Conservation (phyloP, 768 basidiomycete species). For the Bullera alba region DNA sequence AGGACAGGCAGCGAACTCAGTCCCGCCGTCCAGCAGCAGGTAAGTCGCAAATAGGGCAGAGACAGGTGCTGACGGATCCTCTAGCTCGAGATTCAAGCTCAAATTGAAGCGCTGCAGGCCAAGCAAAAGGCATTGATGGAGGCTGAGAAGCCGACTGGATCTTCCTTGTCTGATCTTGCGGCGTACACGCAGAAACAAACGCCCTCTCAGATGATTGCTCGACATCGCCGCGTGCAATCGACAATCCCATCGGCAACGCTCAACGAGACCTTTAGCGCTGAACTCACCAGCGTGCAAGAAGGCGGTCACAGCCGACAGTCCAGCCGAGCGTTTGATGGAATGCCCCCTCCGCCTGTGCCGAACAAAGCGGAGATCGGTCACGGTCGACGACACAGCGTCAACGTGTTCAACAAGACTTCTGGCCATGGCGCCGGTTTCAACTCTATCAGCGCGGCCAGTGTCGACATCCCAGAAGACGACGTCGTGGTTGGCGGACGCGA, state of each 20-base stretch:
- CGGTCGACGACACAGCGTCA: constrained; percentile 40
- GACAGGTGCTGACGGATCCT: constrained; percentile 4
- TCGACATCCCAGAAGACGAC: constrained; percentile 37
- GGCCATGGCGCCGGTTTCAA: constrained; percentile 65
- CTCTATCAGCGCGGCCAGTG: constrained; percentile 48
- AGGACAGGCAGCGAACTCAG: constrained; percentile 58
- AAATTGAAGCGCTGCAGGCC: constrained; percentile 46
- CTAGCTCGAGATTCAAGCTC: constrained; percentile 42
- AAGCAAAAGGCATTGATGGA: constrained; percentile 45
- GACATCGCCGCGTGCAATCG: constrained; percentile 37
- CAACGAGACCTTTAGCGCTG: not conserved
- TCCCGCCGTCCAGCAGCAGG: constrained; percentile 80
- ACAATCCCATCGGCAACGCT: constrained; percentile 18
- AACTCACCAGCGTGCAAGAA: constrained; percentile 8
- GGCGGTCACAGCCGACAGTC: constrained; percentile 11
- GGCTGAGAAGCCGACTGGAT: constrained; percentile 22
- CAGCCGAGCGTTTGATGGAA: constrained; percentile 18
- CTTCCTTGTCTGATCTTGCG: constrained; percentile 19
- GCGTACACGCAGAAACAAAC: constrained; percentile 13
- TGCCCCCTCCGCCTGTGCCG: constrained; percentile 41
- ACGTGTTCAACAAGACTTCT: constrained; percentile 38
- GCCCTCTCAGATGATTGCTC: constrained; percentile 22
- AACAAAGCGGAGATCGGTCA: constrained; percentile 9
- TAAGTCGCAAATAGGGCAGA: constrained; percentile 40
- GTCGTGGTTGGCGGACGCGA: constrained; percentile 3